Percentiles rank a stretch among this genome's conserved stretches.
Conservation (phyloP, 2,329 filamentous ascomycete species). For the Arthroderma sp. region DNA sequence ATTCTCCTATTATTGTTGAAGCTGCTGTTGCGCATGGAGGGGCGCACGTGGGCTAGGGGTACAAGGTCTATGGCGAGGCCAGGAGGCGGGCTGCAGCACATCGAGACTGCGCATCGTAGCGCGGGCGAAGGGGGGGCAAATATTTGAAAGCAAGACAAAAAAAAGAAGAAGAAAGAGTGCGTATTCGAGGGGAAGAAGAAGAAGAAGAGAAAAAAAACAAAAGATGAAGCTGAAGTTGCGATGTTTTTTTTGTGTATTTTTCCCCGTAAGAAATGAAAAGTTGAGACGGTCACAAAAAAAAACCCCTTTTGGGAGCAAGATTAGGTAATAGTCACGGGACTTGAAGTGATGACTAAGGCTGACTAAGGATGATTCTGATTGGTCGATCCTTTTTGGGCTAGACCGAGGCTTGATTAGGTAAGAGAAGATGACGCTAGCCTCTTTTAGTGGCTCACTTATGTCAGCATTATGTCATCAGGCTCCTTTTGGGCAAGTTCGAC, state of each 20-base stretch:
- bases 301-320: neutral
- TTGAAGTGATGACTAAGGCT: neutral
- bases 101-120: slow-evolving; percentile 3
- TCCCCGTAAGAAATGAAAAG: neutral
- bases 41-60: slow-evolving; percentile 15
- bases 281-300: neutral
- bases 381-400: neutral
- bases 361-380: neutral
- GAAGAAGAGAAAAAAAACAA: neutral
- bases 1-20: neutral
- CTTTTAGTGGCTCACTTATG: neutral
- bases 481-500: neutral
- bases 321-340: neutral
- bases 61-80: slow-evolving; percentile 8
- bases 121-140: neutral
- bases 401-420: neutral
- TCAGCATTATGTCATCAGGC: neutral
- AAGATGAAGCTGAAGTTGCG: neutral
- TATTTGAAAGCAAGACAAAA: neutral
- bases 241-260: too few species aligned
- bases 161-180: neutral
- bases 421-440: neutral
- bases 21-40: slow-evolving; percentile 1
- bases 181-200: neutral
- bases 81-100: slow-evolving; percentile 2